phyloP scores from a whole-genome alignment of 148 eudicot genomes.

The Amaranthus hypochondriacus region DNA sequence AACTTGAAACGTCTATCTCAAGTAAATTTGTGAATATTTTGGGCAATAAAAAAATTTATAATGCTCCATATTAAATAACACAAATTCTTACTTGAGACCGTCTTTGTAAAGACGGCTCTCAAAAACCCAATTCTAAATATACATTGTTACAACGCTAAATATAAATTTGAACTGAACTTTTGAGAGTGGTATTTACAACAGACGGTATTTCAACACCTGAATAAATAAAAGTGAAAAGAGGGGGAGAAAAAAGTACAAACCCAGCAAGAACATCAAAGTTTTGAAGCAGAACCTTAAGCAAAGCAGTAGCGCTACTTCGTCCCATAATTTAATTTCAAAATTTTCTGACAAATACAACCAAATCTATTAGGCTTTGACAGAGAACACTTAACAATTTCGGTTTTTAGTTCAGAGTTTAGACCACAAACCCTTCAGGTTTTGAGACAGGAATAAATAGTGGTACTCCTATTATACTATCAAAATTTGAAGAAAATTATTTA shows the following conservation, averaged over 20 bases:
- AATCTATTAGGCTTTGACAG: background rate
- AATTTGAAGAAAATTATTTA: too few species aligned
- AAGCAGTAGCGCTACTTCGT: slow-evolving; percentile 60
- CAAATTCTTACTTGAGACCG: too few species aligned
- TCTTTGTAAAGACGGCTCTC: too few species aligned
- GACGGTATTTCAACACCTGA: background rate
- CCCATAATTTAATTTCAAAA: slow-evolving; percentile 19
- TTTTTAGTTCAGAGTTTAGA: background rate
- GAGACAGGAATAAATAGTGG: background rate
- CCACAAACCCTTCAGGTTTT: background rate
- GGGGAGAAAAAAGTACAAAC: slow-evolving; percentile 30
- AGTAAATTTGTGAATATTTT: too few species aligned
- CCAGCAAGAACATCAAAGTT: slow-evolving; percentile 91
- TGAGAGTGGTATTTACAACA: too few species aligned
- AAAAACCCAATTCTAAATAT: too few species aligned
- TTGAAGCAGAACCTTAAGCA: slow-evolving; percentile 54
- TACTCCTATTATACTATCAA: too few species aligned
- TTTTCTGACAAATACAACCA: background rate
- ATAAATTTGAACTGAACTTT: too few species aligned
- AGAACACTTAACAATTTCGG: background rate
- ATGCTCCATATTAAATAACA: too few species aligned
- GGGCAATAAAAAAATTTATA: too few species aligned
- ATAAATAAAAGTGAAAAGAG: background rate
- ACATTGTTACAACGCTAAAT: too few species aligned
- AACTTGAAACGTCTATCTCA: too few species aligned